Percentiles rank a stretch among this genome's conserved stretches.
These are phyloP conservation scores for Fusarium protoensiforme DNA, from an alignment of 2,329 filamentous ascomycete genomes.

Conservation along the genomic window DNA sequence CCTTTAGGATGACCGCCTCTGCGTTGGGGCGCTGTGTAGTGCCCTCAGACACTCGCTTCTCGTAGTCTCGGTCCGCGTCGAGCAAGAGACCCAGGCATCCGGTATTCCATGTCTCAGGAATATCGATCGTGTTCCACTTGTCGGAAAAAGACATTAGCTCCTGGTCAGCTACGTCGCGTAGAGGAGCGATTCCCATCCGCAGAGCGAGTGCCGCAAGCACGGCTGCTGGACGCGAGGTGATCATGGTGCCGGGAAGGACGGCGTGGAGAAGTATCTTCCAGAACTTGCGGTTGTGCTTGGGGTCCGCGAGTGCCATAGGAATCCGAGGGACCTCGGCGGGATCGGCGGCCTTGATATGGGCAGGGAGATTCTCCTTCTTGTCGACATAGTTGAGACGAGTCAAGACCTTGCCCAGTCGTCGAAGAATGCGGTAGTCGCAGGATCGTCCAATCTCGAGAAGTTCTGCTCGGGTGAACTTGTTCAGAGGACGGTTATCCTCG, in stretches of 20 bases:
- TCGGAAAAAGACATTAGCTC: constrained; percentile 55
- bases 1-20: constrained; percentile 45
- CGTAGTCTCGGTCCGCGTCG: constrained; percentile 55
- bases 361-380: constrained; percentile 54
- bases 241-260: constrained; percentile 60
- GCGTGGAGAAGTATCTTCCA: constrained; percentile 61
- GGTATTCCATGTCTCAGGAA: constrained; percentile 62
- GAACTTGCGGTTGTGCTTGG: constrained; percentile 52
- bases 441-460: constrained; percentile 63
- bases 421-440: constrained; percentile 59
- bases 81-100: constrained; percentile 58
- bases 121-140: constrained; percentile 59
- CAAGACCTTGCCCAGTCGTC: constrained; percentile 58
- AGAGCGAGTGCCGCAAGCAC: constrained; percentile 60
- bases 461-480: constrained; percentile 56
- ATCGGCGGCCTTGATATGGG: constrained; percentile 51
- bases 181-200: constrained; percentile 57
- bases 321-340: constrained; percentile 52
- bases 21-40: constrained; percentile 18
- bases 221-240: constrained; percentile 56
- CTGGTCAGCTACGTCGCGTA: constrained; percentile 53
- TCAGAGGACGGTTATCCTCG: constrained; percentile 36
- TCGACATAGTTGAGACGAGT: constrained; percentile 58
- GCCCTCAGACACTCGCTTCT: constrained; percentile 40
- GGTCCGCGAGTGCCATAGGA: constrained; percentile 54